These are phyloP conservation scores for Dactylellina sp. DNA, from an alignment of 2,329 filamentous ascomycete species.

Conservation along the genomic window DNA sequence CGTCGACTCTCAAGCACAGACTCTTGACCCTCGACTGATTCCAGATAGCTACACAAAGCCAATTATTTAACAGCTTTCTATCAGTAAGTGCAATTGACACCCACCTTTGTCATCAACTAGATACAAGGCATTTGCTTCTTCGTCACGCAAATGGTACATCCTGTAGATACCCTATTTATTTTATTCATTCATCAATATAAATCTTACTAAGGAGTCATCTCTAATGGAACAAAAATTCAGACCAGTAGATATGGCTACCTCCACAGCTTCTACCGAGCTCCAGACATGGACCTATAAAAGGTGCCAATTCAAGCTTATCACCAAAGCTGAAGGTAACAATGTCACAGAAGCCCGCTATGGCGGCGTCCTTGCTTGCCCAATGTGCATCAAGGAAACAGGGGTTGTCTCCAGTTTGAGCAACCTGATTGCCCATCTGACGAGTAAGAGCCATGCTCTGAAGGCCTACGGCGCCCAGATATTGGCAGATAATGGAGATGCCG, in stretches of 20 bases:
- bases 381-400: slow-evolving; percentile 20
- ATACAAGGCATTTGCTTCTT: too few relatives aligned
- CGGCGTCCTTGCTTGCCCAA: slow-evolving; percentile 24
- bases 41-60: too few relatives aligned
- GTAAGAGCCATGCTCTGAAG: slow-evolving; percentile 22
- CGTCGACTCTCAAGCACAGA: background rate
- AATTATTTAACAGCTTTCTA: too few relatives aligned
- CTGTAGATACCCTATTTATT: too few relatives aligned
- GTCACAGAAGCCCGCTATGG: slow-evolving; percentile 33
- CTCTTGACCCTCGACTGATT: too few relatives aligned
- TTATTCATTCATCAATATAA: too few relatives aligned
- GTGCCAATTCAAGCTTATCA: slow-evolving; percentile 42
- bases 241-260: background rate
- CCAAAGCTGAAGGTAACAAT: slow-evolving; percentile 16
- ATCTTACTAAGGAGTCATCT: too few relatives aligned
- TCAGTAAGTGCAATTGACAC: too few relatives aligned
- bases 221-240: too few relatives aligned
- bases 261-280: background rate
- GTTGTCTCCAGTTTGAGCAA: slow-evolving; percentile 29
- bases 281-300: slow-evolving; percentile 24
- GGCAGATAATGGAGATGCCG: slow-evolving; percentile 6
- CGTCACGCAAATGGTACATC: too few relatives aligned
- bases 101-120: too few relatives aligned
- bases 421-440: slow-evolving; percentile 16
- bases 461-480: slow-evolving; percentile 23